Conservation (phyloP, 1,284 basidiomycete species). For the Malassezia sympodialis region DNA sequence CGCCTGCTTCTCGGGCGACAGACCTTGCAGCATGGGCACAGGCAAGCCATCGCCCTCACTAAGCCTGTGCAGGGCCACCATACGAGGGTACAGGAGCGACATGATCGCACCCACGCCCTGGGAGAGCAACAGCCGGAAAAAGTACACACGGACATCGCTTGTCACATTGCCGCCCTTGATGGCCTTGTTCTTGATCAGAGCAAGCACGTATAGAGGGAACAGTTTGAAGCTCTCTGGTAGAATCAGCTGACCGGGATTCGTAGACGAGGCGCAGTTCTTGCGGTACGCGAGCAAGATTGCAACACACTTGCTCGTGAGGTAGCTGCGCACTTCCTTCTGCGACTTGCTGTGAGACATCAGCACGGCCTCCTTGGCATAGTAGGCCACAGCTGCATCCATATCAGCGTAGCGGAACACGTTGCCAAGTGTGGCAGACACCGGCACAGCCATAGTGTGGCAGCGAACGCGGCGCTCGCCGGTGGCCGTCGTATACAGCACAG, state of each 20-base stretch:
- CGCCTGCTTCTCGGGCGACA: slow-evolving; percentile 49
- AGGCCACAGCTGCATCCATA: slow-evolving; percentile 69
- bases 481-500: slow-evolving; percentile 73
- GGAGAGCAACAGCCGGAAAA: slow-evolving; percentile 65
- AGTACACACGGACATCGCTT: slow-evolving; percentile 82
- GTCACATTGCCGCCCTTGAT: slow-evolving; percentile 78
- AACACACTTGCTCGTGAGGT: slow-evolving; percentile 73
- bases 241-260: slow-evolving; percentile 72
- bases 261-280: slow-evolving; percentile 75
- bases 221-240: slow-evolving; percentile 87
- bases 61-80: slow-evolving; percentile 81
- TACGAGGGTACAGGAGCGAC: slow-evolving; percentile 74
- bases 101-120: slow-evolving; percentile 63
- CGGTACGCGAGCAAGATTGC: slow-evolving; percentile 77
- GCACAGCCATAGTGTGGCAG: slow-evolving; percentile 71
- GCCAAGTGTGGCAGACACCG: slow-evolving; percentile 70
- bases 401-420: slow-evolving; percentile 90
- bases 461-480: slow-evolving; percentile 74
- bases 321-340: slow-evolving; percentile 68
- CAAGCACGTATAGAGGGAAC: slow-evolving; percentile 72
- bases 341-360: slow-evolving; percentile 65
- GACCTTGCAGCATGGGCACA: slow-evolving; percentile 27
- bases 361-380: slow-evolving; percentile 62
- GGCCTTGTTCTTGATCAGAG: slow-evolving; percentile 79
- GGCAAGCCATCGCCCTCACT: slow-evolving; percentile 64